Conservation (phyloP, 768 basidiomycete genomes). For the Hericium coralloides region DNA sequence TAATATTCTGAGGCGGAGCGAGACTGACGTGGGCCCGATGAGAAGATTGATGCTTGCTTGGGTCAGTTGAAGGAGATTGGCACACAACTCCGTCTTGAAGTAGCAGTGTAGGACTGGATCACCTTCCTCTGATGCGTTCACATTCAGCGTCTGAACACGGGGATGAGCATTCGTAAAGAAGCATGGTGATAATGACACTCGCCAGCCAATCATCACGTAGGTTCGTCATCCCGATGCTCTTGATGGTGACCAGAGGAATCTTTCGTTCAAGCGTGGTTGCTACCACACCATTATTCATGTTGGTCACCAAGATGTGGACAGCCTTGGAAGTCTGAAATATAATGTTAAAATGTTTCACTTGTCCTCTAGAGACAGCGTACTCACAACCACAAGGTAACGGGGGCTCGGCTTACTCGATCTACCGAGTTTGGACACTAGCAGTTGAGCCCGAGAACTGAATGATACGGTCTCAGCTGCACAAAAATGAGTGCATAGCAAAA, state of each 20-base stretch:
- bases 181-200: constrained; percentile 16
- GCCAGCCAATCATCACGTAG: constrained; percentile 95
- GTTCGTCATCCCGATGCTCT: constrained; percentile 78
- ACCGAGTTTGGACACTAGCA: constrained; percentile 76
- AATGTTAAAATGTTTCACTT: neutral
- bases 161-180: neutral
- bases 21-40: constrained; percentile 68
- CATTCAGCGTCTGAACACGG: constrained; percentile 58
- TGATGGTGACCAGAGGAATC: constrained; percentile 83
- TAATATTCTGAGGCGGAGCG: neutral
- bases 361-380: constrained; percentile 21
- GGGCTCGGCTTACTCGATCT: constrained; percentile 91
- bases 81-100: constrained; percentile 93
- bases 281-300: constrained; percentile 49
- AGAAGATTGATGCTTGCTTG: constrained; percentile 64
- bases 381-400: constrained; percentile 80
- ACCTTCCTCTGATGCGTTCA: constrained; percentile 78
- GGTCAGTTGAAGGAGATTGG: constrained; percentile 74
- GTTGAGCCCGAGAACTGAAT: constrained; percentile 76
- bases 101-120: constrained; percentile 86
- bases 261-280: constrained; percentile 71
- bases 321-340: constrained; percentile 69
- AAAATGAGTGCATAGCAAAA: neutral
- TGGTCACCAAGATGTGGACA: constrained; percentile 63
- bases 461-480: constrained; percentile 65